A percentile compares a stretch with the other conserved stretches of the same genome.
Conservation (phyloP, 768 basidiomycete species). For the Naematelia encephala region DNA sequence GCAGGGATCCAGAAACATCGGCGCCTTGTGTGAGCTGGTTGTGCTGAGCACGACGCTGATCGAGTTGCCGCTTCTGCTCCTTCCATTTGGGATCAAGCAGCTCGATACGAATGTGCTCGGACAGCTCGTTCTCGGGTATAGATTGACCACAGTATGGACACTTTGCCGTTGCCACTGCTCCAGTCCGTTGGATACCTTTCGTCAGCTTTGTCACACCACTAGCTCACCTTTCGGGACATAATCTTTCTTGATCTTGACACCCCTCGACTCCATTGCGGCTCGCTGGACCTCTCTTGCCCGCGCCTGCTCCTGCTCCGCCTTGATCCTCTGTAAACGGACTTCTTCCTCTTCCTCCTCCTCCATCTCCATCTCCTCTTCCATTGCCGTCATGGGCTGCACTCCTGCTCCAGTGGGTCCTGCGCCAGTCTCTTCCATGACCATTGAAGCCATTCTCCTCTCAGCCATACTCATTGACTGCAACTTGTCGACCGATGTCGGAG, state of each 20-base stretch:
- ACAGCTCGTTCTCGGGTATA: constrained; percentile 89
- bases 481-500: constrained; percentile 93
- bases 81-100: constrained; percentile 97
- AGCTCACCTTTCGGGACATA: constrained; percentile 87
- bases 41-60: constrained; percentile 72
- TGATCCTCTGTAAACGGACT: constrained; percentile 57
- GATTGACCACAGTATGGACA: constrained; percentile 95
- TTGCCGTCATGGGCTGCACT: constrained; percentile 11
- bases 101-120: constrained; percentile 98
- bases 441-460: constrained; percentile 95
- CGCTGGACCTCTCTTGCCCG: constrained; percentile 76
- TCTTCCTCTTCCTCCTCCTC: constrained; percentile 63
- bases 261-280: constrained; percentile 54
- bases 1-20: constrained; percentile 88
- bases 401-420: constrained; percentile 65
- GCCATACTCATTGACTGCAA: constrained; percentile 94
- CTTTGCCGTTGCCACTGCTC: constrained; percentile 68
- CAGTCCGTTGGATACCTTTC: constrained; percentile 53
- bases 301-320: constrained; percentile 63
- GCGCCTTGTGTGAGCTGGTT: constrained; percentile 57
- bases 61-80: constrained; percentile 82
- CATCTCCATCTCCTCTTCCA: constrained; percentile 70
- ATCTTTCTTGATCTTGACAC: constrained; percentile 61
- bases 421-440: constrained; percentile 97
- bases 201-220: not conserved